Base-by-base conservation (phyloP, 768 basidiomycete genomes). In the Exidia glandulosa region DNA sequence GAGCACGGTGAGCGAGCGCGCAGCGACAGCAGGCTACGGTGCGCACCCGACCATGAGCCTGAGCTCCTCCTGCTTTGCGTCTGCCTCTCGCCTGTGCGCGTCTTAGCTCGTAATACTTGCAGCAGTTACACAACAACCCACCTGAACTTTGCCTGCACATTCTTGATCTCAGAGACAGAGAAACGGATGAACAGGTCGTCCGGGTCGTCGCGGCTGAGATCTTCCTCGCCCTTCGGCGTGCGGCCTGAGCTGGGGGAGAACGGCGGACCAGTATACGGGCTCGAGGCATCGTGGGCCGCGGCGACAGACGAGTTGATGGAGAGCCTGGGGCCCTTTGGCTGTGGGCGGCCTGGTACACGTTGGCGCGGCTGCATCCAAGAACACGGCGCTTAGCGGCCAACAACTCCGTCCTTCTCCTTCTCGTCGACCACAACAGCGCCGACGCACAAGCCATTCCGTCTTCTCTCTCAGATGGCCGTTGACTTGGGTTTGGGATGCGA, bases 31-130 rank as follows among this genome's bases (percentile, higher is more conserved):
- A 60, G 55, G 33, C 61, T 48, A 30, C 10, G 16, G 9, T 63
- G 85, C 90, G 81, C 75, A 93, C 90, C 90, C 90, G 73, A 93
- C 90, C 90, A 92, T 93, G 50, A 88, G 76, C 66, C 90, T 80
- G 48, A 93, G 79, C 67, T 93, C 90, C 69, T 92, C 88, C 66
- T 90, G 87, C 71, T 93, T 92, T 48, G 83, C 85, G 68, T 91
- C 88, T 0, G 90, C 90, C 74, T 92, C 90, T 16, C 79, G 74
- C 70, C 90, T 91, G 45, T 36, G 37, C 16, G 59, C 58, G 30
- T 48, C 55, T 30, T 60, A 56, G 60, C 30, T 57, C 63, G 57
- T 33, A 59, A 16, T 30, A 3, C 41, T 50, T 9, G 34, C 27
- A 25, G 47, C 7, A 52, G 25, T 27, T n/a, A 57, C 41, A 56